Percentiles rank a stretch among this genome's conserved stretches.
Conservation (phyloP, 176 grass and related monocot species). For the bread wheat (Triticum aestivum) region IWGSC_CS_RefSeq_v2.1 NC_057812.1:112683246-112683745, state of each 20-base stretch:
- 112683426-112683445: not conserved
- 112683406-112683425: not conserved
- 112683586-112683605: not conserved
- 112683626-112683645: not conserved
- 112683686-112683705: not conserved
- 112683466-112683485: conserved; percentile 34
- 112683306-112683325: conserved; percentile 74
- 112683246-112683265: too few species aligned
- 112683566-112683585: conserved; percentile 72
- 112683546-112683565: conserved; percentile 87
- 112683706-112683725: not conserved
- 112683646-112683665: not conserved
- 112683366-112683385: conserved; percentile 6
- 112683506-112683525: conserved; percentile 54
- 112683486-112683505: conserved; percentile 67
- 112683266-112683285: too few species aligned
- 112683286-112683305: conserved; percentile 63
- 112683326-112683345: conserved; percentile 85
- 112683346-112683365: conserved; percentile 82
- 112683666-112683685: not conserved
- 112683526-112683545: conserved; percentile 79
- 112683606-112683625: not conserved
- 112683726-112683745: not conserved
- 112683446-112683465: conserved; percentile 4
- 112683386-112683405: not conserved